Base-by-base conservation (phyloP, 2,329 filamentous ascomycete genomes). In the Botrytis cinerea region DNA sequence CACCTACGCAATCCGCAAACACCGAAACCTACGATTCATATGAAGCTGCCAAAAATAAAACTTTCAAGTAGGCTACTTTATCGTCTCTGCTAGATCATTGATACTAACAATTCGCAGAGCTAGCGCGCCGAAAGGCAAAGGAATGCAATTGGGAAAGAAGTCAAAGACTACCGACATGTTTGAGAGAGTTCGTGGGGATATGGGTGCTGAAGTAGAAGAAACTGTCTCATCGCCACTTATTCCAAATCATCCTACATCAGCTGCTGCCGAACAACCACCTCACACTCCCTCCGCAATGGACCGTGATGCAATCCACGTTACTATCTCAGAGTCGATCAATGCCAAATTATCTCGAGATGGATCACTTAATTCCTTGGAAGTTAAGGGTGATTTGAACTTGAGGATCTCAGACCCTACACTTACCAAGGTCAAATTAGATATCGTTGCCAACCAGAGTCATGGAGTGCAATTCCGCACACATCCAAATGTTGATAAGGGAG, bases 131-230 rank as follows among this genome's bases (percentile, higher is more conserved):
- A 94, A 97, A 84, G 94, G 94, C 79, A 99, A 99, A 86, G 96
- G 96, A 78, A 99, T 99, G 97, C 95, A 98, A 83, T 87, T 99
- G 73, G 96, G 96, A 84, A 98, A 98, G 87, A 99, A 99, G 86
- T 97, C 93, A 75, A 98, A 98, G 86, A 95, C 93, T 35, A 97
- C 93, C 45, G 95, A 97, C 82, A 97, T 98, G 87, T 98, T 97
- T 82, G 95, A 98, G 84, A 93, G 95, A 80, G 95, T 99, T 48
- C 92, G 94, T 77, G 93, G 93, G 74, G 95, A 98, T 77, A 87
- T 98, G 81, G 95, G 94, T n/a, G 88, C 91, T 54, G 94, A 97
- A 80, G 90, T 90, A 54, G 94, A 97, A 81, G 91, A 94, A 73
- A 83, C 84, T 72, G 84, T 83, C 48, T 84, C 84, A 69, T 84